Evolutionary conservation across 1,284 basidiomycete species (phyloP), one percentile per base, ranked within the genome.

Genomic region (Cryptococcus hybrid): DNA sequence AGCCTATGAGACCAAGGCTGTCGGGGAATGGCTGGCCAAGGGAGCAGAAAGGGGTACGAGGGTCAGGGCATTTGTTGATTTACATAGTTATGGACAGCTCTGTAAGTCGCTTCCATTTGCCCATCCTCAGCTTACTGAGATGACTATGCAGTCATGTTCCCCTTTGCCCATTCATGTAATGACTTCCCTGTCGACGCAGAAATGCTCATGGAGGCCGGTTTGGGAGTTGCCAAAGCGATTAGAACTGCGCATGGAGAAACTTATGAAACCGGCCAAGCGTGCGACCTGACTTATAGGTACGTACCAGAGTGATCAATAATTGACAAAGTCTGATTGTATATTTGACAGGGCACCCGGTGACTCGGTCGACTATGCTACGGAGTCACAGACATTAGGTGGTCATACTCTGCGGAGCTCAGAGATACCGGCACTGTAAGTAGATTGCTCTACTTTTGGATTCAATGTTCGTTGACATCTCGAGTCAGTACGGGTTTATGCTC

Each of bases 1-100:
- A 69, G 83, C 89, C 0, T 83, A 84, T 1, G 90, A 94, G 74
- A 85, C 87, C 3, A 84, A 84, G 67, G 88, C 86, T 53, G 83
- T 93, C 57, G 86, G 86, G 1, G 83, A 86, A 61, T 90, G 86
- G 68, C 79, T 91, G 48, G 80, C 78, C 6, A 83, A 81, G 35
- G 59, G 43, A 44, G 55, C 47, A 43, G 60, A 58, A 34, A 47
- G 85, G 15, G 75, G 71, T 61, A 50, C 63, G 35, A 55, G 57
- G 37, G 83, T 81, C n/a, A 64, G 70, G n/a, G 79, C 81, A 1
- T 92, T 88, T 68, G 60, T 93, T 24, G 90, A 92, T 74, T 70
- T 93, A 57, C 83, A 92, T 64, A 87, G 84, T 64, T 93, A 92
- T 69, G 90, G 90, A 0, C 90, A 94, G 73, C 85, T 90, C 81